Conservation (phyloP, 1,284 basidiomycete species). For the Pterulicium gracile region DNA sequence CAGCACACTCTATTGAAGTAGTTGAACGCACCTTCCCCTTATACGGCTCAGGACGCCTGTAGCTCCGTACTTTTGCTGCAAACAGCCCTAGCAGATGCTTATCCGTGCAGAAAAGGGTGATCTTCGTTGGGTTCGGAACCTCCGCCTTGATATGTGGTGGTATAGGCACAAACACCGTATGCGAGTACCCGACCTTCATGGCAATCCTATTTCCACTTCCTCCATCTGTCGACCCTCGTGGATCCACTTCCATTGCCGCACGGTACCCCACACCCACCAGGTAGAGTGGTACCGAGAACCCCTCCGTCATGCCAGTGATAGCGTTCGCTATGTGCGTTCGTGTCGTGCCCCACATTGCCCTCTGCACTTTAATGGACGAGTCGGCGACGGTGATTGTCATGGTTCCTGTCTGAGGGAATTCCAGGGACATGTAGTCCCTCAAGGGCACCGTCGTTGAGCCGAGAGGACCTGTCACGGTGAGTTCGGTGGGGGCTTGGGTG, state of each 20-base stretch:
- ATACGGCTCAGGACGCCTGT: slow-evolving; percentile 92
- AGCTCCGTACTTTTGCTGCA: slow-evolving; percentile 76
- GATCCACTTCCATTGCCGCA: slow-evolving; percentile 79
- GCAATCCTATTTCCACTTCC: slow-evolving; percentile 58
- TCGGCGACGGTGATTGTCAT: slow-evolving; percentile 65
- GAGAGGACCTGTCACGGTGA: slow-evolving; percentile 66
- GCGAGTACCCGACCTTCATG: slow-evolving; percentile 89
- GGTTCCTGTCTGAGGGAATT: slow-evolving; percentile 35
- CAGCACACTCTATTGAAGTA: too few relatives aligned
- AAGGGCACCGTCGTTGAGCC: slow-evolving; percentile 64
- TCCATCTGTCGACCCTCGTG: slow-evolving; percentile 47
- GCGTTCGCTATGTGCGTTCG: slow-evolving; percentile 87
- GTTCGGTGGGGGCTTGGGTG: slow-evolving; percentile 35
- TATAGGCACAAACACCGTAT: slow-evolving; percentile 76
- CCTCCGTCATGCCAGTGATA: slow-evolving; percentile 80
- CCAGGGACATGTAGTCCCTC: slow-evolving; percentile 57
- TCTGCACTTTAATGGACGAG: slow-evolving; percentile 62
- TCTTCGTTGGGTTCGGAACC: slow-evolving; percentile 62
- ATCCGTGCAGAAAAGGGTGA: slow-evolving; percentile 57
- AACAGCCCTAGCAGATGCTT: slow-evolving; percentile 80
- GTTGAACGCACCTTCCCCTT: slow-evolving; percentile 93
- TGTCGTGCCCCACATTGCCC: slow-evolving; percentile 89
- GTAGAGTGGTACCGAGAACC: slow-evolving; percentile 75
- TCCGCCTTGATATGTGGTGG: slow-evolving; percentile 72
- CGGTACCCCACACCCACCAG: slow-evolving; percentile 96